Evolutionary conservation across 495 filamentous ascomycete genomes (phyloP).

Genomic region (Chaetomium cochliodes): DNA sequence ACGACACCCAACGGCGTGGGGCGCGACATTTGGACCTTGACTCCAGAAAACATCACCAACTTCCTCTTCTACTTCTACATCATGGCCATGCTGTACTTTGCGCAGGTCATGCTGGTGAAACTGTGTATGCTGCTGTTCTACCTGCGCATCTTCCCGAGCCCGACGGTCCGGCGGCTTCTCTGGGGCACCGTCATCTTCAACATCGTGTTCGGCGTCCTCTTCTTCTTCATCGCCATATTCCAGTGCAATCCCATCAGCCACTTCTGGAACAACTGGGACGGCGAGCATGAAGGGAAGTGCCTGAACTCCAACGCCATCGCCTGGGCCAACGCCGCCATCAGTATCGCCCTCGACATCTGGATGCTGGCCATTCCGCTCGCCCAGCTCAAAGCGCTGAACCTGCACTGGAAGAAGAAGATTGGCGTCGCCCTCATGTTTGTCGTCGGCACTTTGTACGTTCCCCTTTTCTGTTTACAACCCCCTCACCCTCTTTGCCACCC

Average conservation of each 20-base stretch:
- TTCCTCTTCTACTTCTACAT: constrained; percentile 21
- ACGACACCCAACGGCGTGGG: constrained; percentile 18
- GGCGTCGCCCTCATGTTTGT: constrained; percentile 39
- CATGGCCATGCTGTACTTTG: constrained; percentile 19
- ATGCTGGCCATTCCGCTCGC: constrained; percentile 22
- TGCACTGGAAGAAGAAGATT: constrained; percentile 40
- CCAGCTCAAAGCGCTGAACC: constrained; percentile 33
- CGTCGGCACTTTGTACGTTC: constrained; percentile 41
- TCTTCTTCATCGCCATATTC: constrained; percentile 27
- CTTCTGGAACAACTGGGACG: constrained; percentile 33
- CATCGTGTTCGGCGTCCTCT: constrained; percentile 17
- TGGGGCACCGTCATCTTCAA: constrained; percentile 21
- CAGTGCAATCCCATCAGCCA: constrained; percentile 32
- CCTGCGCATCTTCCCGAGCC: constrained; percentile 23
- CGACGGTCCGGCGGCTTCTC: constrained; percentile 15
- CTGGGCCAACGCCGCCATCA: constrained; percentile 18
- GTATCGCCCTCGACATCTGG: constrained; percentile 22
- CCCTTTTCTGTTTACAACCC: background rate
- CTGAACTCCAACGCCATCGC: constrained; percentile 33
- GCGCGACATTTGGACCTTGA: constrained; percentile 21
- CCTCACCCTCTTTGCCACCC: background rate
- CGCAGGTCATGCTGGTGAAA: constrained; percentile 18
- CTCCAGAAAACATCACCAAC: constrained; percentile 10
- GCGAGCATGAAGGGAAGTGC: constrained; percentile 27
- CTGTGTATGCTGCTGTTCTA: constrained; percentile 23